These are phyloP conservation scores for Betula pendula DNA, from an alignment of 306 rosid genomes.

Conservation along the genomic window DNA sequence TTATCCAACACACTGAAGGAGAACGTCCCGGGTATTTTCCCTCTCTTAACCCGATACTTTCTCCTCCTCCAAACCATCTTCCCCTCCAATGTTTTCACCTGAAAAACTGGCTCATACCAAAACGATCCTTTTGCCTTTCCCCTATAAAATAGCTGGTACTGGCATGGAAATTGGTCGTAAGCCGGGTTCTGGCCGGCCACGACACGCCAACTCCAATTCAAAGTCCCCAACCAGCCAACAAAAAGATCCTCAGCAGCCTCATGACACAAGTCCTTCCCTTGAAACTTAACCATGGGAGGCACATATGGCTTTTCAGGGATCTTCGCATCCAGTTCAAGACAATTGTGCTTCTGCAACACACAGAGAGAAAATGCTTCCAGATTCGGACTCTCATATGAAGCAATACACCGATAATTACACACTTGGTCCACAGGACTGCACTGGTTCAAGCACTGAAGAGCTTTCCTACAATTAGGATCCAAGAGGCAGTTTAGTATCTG, in stretches of 20 bases:
- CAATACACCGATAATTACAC: conserved; percentile 78
- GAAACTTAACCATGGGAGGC: conserved; percentile 52
- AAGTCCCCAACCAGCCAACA: conserved; percentile 78
- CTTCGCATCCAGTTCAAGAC: conserved; percentile 77
- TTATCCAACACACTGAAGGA: conserved; percentile 75
- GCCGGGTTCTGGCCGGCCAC: conserved; percentile 88
- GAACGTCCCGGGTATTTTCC: conserved; percentile 67
- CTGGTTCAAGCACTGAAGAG: conserved; percentile 74
- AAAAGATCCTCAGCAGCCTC: conserved; percentile 77
- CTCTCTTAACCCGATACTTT: conserved; percentile 73
- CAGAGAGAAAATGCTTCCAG: conserved; percentile 90
- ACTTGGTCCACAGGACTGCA: conserved; percentile 95
- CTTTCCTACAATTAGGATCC: conserved; percentile 84
- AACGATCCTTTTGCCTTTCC: conserved; percentile 89
- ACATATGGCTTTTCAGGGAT: conserved; percentile 66
- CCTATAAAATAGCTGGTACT: conserved; percentile 77
- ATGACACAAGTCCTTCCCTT: conserved; percentile 45
- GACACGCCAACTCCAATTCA: conserved; percentile 91
- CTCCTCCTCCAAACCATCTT: conserved; percentile 81
- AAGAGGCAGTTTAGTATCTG: conserved; percentile 73
- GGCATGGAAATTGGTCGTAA: conserved; percentile 87
- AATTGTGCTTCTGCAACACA: conserved; percentile 83
- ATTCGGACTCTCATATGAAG: conserved; percentile 68
- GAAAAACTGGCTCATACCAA: conserved; percentile 89
- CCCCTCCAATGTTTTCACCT: conserved; percentile 78